A percentile compares a stretch with the other conserved stretches of the same genome.
phyloP scores from a whole-genome alignment of 306 rosid species.

The Glycine latifolia region DNA sequence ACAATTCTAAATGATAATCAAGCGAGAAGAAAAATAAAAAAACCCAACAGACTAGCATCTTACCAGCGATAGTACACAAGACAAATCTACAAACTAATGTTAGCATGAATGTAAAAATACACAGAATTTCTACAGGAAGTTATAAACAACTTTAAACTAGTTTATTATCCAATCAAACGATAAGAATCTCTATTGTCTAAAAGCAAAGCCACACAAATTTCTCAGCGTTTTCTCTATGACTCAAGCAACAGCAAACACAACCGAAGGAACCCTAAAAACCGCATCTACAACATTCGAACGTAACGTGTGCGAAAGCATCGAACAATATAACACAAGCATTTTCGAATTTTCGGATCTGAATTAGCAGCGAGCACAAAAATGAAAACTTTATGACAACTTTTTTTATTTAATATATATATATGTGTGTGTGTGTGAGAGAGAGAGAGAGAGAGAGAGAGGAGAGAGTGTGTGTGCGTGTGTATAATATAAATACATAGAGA shows the following conservation, averaged over 20 bases:
- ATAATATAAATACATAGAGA: too few relatives aligned
- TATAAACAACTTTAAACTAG: background rate
- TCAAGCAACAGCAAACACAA: background rate
- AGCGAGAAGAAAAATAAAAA: background rate
- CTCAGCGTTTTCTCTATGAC: background rate
- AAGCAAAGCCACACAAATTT: background rate
- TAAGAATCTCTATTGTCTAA: background rate
- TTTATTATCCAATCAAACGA: background rate
- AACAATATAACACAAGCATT: constrained; percentile 2
- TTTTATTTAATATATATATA: background rate
- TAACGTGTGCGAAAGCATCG: background rate
- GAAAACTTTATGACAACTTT: background rate
- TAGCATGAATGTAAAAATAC: background rate
- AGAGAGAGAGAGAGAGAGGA: too few relatives aligned
- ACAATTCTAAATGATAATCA: constrained; percentile 1
- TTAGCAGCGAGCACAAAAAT: constrained; percentile 20
- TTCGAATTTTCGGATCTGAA: constrained; percentile 60
- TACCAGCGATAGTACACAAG: background rate
- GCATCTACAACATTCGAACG: constrained; percentile 31
- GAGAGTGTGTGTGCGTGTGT: too few relatives aligned
- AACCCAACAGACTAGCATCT: constrained; percentile 3
- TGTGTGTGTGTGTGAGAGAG: too few relatives aligned
- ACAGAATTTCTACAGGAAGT: background rate
- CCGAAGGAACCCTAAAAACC: constrained; percentile 25
- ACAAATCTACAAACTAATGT: constrained; percentile 26